Evolutionary conservation across 2,329 filamentous ascomycete species (phyloP).

Genomic region (Apiospora rasikravindrae): DNA sequence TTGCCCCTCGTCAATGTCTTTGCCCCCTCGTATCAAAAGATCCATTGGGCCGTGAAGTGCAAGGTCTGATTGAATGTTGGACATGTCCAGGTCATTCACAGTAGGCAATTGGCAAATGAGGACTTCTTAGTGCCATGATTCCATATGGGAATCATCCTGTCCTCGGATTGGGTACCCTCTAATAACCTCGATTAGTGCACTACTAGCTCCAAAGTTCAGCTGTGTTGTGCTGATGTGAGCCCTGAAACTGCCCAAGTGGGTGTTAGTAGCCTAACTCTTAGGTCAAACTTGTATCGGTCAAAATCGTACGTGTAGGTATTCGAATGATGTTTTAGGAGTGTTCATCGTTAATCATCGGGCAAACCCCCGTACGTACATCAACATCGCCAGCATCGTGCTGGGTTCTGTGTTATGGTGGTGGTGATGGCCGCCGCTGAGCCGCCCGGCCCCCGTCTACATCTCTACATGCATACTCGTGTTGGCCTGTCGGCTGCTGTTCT

Average conservation of each 20-base stretch:
- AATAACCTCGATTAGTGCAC: background rate
- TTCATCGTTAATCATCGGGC: too few relatives aligned
- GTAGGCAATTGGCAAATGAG: background rate
- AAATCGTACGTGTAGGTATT: background rate
- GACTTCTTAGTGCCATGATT: background rate
- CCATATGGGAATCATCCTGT: background rate
- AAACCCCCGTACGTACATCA: too few relatives aligned
- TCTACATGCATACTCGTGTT: background rate
- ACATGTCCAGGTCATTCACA: background rate
- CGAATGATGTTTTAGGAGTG: background rate
- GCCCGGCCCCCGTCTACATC: too few relatives aligned
- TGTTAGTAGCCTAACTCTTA: background rate
- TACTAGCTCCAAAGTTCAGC: background rate
- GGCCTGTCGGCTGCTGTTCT: background rate
- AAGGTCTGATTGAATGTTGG: background rate
- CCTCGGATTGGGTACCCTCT: background rate
- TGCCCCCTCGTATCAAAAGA: background rate
- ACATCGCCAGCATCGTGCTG: background rate
- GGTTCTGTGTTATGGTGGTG: background rate
- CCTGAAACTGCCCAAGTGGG: slow-evolving; percentile 8
- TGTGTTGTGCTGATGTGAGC: slow-evolving; percentile 6
- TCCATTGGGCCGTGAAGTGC: background rate
- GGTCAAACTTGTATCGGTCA: background rate
- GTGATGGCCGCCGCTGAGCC: background rate
- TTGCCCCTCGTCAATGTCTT: background rate